Conservation (phyloP, 2,329 filamentous ascomycete species). For the Phialophora chinensis region DNA sequence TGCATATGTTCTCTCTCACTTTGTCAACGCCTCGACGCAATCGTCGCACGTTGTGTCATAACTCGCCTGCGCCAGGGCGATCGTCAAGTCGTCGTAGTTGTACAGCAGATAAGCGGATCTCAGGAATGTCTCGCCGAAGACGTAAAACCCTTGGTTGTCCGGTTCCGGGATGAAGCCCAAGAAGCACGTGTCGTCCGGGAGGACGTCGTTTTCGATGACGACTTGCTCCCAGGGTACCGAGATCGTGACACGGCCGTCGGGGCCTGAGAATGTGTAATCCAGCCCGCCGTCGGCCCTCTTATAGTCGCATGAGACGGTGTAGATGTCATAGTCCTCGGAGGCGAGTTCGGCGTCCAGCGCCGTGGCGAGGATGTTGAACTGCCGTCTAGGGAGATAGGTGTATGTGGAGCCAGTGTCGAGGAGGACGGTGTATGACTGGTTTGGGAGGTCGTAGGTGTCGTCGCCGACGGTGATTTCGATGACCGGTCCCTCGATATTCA, state of each 20-base stretch:
- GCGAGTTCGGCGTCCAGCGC: conserved; percentile 5
- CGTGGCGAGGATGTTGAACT: conserved; percentile 6
- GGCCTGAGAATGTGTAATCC: not conserved
- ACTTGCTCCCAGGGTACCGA: conserved; percentile 12
- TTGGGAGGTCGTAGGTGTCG: not conserved
- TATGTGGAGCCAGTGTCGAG: conserved; percentile 17
- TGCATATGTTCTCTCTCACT: not conserved
- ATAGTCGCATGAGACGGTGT: conserved; percentile 14
- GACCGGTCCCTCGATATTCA: conserved; percentile 11
- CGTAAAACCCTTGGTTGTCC: conserved; percentile 5
- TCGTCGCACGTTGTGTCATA: conserved; percentile 9
- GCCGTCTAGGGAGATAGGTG: conserved; percentile 1
- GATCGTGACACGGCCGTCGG: conserved; percentile 1
- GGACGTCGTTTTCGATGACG: not conserved
- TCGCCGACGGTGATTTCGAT: conserved; percentile 4
- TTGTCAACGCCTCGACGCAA: conserved; percentile 6
- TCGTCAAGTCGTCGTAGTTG: conserved; percentile 4
- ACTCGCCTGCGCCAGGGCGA: conserved; percentile 13
- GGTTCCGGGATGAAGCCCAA: not conserved
- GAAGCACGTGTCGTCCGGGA: not conserved
- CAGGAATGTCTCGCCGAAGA: conserved; percentile 17
- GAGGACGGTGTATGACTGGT: conserved; percentile 10
- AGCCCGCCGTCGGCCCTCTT: not conserved
- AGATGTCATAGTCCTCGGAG: not conserved
- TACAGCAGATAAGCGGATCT: conserved; percentile 13